Evolutionary conservation across 2,329 filamentous ascomycete genomes (phyloP).

Genomic region (Hortaea sp.): DNA sequence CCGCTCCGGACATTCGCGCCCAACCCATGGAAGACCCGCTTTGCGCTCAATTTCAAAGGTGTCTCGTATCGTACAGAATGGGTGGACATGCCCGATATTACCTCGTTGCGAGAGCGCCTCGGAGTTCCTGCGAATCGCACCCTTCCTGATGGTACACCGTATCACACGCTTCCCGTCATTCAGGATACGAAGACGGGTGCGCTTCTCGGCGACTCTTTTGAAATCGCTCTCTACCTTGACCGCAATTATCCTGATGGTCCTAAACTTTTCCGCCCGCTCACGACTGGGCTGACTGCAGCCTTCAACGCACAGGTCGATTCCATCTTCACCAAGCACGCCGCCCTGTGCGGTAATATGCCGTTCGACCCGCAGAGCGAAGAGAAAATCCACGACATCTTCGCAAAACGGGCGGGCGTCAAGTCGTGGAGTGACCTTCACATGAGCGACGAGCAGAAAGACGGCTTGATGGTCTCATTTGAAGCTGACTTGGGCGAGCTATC

Average conservation of each 20-base stretch:
- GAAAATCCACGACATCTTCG: conserved; percentile 37
- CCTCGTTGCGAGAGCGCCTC: conserved; percentile 38
- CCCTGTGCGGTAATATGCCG: conserved; percentile 36
- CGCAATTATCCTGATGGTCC: conserved; percentile 39
- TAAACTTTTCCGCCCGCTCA: conserved; percentile 39
- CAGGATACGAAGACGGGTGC: conserved; percentile 33
- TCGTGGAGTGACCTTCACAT: conserved; percentile 36
- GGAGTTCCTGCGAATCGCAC: conserved; percentile 42
- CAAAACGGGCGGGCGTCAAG: conserved; percentile 33
- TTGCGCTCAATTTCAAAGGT: conserved; percentile 41
- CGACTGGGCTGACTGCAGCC: conserved; percentile 26
- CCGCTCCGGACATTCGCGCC: conserved; percentile 33
- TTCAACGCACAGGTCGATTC: conserved; percentile 49
- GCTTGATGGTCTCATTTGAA: conserved; percentile 32
- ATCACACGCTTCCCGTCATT: conserved; percentile 51
- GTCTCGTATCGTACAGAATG: conserved; percentile 42
- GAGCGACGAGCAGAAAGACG: conserved; percentile 30
- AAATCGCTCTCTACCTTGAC: conserved; percentile 54
- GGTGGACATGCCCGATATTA: conserved; percentile 45
- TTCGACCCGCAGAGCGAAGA: conserved; percentile 43
- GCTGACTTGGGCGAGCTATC: conserved; percentile 34
- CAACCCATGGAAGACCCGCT: conserved; percentile 44
- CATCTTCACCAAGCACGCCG: conserved; percentile 39
- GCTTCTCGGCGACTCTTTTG: conserved; percentile 52
- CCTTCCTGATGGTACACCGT: conserved; percentile 47